Percentiles rank a stretch among this genome's conserved stretches.
phyloP scores from a whole-genome alignment of 2,329 filamentous ascomycete species.

The Pseudomassariella vexata region DNA sequence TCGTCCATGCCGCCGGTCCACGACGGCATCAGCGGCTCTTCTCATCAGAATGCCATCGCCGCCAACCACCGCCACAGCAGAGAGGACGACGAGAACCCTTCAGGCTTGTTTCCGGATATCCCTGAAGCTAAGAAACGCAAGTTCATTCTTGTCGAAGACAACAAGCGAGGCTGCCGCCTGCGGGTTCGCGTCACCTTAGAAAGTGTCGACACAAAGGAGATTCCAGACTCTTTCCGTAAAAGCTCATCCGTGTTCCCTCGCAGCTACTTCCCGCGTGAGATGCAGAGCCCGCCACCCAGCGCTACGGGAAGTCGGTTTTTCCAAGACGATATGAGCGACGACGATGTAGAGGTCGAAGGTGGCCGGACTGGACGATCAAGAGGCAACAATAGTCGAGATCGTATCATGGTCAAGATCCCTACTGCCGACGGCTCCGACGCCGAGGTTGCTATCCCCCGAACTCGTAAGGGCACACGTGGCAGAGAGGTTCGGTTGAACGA shows the following conservation, averaged over 20 bases:
- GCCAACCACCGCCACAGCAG: conserved; percentile 21
- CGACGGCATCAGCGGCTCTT: conserved; percentile 30
- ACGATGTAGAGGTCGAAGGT: conserved; percentile 53
- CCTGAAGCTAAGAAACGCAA: conserved; percentile 90
- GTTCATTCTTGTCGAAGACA: conserved; percentile 93
- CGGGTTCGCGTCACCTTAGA: conserved; percentile 92
- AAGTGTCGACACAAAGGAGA: conserved; percentile 88
- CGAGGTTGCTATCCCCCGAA: conserved; percentile 69
- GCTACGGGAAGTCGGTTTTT: conserved; percentile 72
- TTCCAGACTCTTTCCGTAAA: conserved; percentile 91
- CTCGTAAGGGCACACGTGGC: conserved; percentile 61
- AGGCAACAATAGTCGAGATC: conserved; percentile 24
- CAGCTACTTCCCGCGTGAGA: conserved; percentile 87
- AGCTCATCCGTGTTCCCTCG: conserved; percentile 84
- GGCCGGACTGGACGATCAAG: conserved; percentile 31
- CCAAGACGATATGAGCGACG: conserved; percentile 52
- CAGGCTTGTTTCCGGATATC: conserved; percentile 78
- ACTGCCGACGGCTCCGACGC: conserved; percentile 65
- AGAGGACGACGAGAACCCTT: conserved; percentile 50
- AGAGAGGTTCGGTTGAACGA: conserved; percentile 93
- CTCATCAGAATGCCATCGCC: conserved; percentile 26
- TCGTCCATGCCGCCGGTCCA: conserved; percentile 30
- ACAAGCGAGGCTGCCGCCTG: conserved; percentile 71
- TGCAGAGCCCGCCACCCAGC: conserved; percentile 78
- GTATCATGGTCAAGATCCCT: conserved; percentile 54